phyloP scores from a whole-genome alignment of 2,329 filamentous ascomycete genomes.

The Fusarium sp. region DNA sequence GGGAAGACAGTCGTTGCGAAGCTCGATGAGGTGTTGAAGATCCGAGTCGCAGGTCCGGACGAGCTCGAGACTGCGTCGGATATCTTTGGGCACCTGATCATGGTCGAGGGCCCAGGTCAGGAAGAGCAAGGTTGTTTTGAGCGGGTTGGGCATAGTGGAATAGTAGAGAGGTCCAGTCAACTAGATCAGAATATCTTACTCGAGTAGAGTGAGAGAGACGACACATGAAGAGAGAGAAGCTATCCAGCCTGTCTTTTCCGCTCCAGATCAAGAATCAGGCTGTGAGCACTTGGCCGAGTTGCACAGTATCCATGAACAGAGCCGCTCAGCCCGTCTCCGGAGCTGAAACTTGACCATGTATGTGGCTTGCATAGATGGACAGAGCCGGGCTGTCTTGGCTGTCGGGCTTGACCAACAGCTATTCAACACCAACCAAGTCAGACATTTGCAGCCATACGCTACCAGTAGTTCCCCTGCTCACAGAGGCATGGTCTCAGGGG shows the following conservation, averaged over 20 bases:
- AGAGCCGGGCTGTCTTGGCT: constrained; percentile 18
- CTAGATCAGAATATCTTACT: background rate
- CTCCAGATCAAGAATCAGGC: background rate
- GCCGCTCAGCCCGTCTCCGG: background rate
- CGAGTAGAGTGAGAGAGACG: no score
- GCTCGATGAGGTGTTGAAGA: constrained; percentile 47
- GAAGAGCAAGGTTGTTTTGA: constrained; percentile 26
- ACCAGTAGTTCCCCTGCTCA: background rate
- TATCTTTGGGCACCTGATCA: constrained; percentile 42
- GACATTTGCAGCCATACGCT: background rate
- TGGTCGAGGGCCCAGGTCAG: constrained; percentile 34
- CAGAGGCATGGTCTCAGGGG: constrained; percentile 23
- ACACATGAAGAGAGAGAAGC: background rate
- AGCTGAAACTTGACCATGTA: constrained; percentile 9
- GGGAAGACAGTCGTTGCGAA: constrained; percentile 43
- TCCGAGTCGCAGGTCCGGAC: constrained; percentile 47
- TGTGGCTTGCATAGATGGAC: constrained; percentile 15
- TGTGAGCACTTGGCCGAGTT: background rate
- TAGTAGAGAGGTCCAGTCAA: background rate
- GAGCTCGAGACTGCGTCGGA: constrained; percentile 46
- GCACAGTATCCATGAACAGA: constrained; percentile 1
- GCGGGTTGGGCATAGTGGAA: constrained; percentile 20
- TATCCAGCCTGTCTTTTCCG: background rate
- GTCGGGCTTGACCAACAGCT: background rate
- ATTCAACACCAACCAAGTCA: constrained; percentile 1